phyloP scores from a whole-genome alignment of 352 stramenopile species.

The Pythium periplocum region DNA sequence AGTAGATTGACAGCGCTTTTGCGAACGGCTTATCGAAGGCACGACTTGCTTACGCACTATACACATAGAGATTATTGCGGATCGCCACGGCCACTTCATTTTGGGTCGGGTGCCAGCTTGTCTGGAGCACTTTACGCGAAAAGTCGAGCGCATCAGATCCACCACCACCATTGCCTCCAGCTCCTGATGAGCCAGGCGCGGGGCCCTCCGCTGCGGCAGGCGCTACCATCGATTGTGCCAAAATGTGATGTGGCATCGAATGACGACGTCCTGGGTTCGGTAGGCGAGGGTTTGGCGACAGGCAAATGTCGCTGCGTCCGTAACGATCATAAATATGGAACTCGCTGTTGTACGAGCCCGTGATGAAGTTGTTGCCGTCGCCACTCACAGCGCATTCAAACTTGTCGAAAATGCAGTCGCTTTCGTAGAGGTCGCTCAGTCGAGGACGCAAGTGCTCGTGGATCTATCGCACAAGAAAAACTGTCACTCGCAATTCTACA shows the following conservation, averaged over 20 bases:
- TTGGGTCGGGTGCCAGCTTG: slow-evolving; percentile 75
- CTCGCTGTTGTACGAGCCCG: slow-evolving; percentile 93
- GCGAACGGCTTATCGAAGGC: not conserved
- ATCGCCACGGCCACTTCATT: slow-evolving; percentile 81
- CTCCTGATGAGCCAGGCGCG: slow-evolving; percentile 1
- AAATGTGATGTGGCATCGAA: slow-evolving; percentile 59
- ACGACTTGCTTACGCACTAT: slow-evolving; percentile 40
- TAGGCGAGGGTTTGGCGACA: slow-evolving; percentile 47
- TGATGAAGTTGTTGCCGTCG: slow-evolving; percentile 91
- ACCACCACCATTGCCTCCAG: not conserved
- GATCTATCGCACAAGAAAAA: slow-evolving; percentile 34
- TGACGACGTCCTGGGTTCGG: slow-evolving; percentile 45
- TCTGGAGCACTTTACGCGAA: slow-evolving; percentile 82
- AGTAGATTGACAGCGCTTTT: not conserved
- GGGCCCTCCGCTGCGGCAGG: slow-evolving; percentile 13
- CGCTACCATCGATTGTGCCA: slow-evolving; percentile 57
- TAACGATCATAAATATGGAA: slow-evolving; percentile 91
- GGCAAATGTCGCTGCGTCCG: slow-evolving; percentile 65
- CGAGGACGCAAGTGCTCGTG: slow-evolving; percentile 90
- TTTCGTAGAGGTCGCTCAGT: slow-evolving; percentile 92
- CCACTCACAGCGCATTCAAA: slow-evolving; percentile 92
- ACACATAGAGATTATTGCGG: slow-evolving; percentile 83
- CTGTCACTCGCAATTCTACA: too few relatives aligned
- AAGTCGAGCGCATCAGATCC: slow-evolving; percentile 63
- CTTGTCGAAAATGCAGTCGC: slow-evolving; percentile 97